Percentiles rank a stretch among this genome's conserved stretches.
These are phyloP conservation scores for Pseudogymnoascus pannorum DNA, from an alignment of 2,329 filamentous ascomycete species.

Conservation along the genomic window DNA sequence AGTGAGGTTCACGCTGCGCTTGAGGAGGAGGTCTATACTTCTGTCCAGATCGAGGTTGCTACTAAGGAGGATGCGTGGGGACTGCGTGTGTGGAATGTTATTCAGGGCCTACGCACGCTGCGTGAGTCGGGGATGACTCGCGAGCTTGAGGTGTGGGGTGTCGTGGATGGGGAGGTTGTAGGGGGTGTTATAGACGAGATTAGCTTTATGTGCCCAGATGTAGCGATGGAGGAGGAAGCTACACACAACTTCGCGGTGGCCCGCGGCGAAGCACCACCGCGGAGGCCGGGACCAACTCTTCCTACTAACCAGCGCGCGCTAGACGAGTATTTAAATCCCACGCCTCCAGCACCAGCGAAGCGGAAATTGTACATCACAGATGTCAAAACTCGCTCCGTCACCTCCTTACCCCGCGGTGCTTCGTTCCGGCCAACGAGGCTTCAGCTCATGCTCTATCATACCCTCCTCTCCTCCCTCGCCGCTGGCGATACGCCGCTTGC, in stretches of 20 bases:
- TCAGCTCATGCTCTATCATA: conserved; percentile 85
- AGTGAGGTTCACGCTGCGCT: conserved; percentile 72
- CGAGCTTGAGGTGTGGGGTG: conserved; percentile 79
- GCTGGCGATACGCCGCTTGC: conserved; percentile 62
- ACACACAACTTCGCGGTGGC: conserved; percentile 23
- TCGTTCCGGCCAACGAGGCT: conserved; percentile 70
- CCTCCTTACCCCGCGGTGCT: conserved; percentile 52
- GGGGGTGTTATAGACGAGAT: conserved; percentile 88
- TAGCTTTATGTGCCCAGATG: conserved; percentile 68
- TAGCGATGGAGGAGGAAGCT: conserved; percentile 49
- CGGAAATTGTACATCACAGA: conserved; percentile 68
- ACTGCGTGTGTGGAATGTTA: conserved; percentile 80
- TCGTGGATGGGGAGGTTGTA: conserved; percentile 72
- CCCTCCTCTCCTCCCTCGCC: conserved; percentile 70
- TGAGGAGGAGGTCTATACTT: conserved; percentile 77
- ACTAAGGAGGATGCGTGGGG: conserved; percentile 79
- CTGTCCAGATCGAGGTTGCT: conserved; percentile 62
- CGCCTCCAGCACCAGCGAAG: conserved; percentile 10
- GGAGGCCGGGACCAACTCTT: conserved; percentile 28
- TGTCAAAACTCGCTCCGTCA: conserved; percentile 71
- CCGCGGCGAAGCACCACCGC: conserved; percentile 30
- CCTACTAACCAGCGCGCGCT: conserved; percentile 33
- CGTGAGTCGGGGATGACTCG: conserved; percentile 64
- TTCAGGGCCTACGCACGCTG: conserved; percentile 73
- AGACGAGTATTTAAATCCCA: conserved; percentile 10